These are phyloP conservation scores for Pseudogymnoascus sp. DNA, from an alignment of 2,329 filamentous ascomycete species.

Conservation along the genomic window DNA sequence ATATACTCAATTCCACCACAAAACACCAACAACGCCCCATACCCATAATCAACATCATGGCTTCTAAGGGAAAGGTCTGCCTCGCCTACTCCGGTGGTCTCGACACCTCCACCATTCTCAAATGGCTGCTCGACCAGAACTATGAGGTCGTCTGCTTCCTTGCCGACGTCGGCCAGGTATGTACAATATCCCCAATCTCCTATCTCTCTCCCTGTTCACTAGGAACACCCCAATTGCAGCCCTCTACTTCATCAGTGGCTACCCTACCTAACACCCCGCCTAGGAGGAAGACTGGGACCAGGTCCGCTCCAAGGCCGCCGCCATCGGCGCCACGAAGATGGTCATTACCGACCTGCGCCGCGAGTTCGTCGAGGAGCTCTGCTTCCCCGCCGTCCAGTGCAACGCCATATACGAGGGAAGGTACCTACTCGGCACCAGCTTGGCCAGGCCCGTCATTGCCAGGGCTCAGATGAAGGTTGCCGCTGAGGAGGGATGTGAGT, in stretches of 20 bases:
- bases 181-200: constrained; percentile 21
- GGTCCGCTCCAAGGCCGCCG: constrained; percentile 60
- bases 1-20: constrained; percentile 9
- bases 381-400: constrained; percentile 71
- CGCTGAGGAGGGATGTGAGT: constrained; percentile 49
- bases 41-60: not conserved
- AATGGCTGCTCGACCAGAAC: constrained; percentile 40
- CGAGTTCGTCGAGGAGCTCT: constrained; percentile 73
- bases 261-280: not conserved
- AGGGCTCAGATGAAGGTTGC: constrained; percentile 56
- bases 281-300: constrained; percentile 37
- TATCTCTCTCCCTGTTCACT: not conserved
- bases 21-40: not conserved
- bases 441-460: constrained; percentile 63
- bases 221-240: constrained; percentile 10
- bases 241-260: not conserved
- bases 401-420: constrained; percentile 61
- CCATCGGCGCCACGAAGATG: constrained; percentile 31
- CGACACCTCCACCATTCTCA: constrained; percentile 37
- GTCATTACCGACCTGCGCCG: constrained; percentile 54
- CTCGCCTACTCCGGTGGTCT: constrained; percentile 38
- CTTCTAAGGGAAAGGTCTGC: constrained; percentile 29
- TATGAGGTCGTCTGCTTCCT: constrained; percentile 43
- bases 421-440: constrained; percentile 52
- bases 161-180: constrained; percentile 65